Evolutionary conservation across 495 filamentous ascomycete species (phyloP), one percentile per base, ranked within the genome.

Genomic region (Xylaria intraflava): DNA sequence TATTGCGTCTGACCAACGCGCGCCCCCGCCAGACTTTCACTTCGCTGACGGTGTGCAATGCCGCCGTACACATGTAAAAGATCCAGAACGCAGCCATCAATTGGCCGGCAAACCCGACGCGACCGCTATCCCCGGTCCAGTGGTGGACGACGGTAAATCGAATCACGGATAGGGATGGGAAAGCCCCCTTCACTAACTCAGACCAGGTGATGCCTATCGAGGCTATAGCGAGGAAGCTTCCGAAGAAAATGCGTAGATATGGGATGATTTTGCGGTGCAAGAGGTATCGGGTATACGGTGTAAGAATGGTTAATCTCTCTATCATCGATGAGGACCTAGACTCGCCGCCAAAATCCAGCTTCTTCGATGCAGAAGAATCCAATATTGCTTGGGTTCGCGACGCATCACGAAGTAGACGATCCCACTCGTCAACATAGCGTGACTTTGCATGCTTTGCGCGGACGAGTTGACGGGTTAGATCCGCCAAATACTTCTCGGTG

Each of bases 11-110:
- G 36, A 97, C 92, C 14, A 98, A 75, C 1, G 92, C 92, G 22
- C 93, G 82, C 44, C 92, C 91, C 47, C 93, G 85, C 93, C 93
- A 98, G 26, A 96, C 87, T 62, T 92, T 92, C 61, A 92, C 89
- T 59, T 92, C 87, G 36, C 82, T 85, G 57, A 98, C 81, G 31
- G 89, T 89, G 50, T 83, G 85, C 39, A 97, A 80, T 6, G 92
- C 89, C 31, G 87, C 87, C 36, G 84, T 76, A 65, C 72, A 78
- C 92, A 97, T 96, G 73, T 96, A 98, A 23, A 90, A 69, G 59
- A 98, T 83, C 93, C 93, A 98, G 27, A 83, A 71, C 9, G 88
- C 85, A 9, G 92, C 85, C 44, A 88, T 87, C 42, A 88, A 67
- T 65, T 98, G 93, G 29, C 89, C 87, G 9, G 84, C 83, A 57